A percentile compares a stretch with the other conserved stretches of the same genome.
phyloP scores from a whole-genome alignment of 2,329 filamentous ascomycete species.

The Aspergillus clavatus region DNA sequence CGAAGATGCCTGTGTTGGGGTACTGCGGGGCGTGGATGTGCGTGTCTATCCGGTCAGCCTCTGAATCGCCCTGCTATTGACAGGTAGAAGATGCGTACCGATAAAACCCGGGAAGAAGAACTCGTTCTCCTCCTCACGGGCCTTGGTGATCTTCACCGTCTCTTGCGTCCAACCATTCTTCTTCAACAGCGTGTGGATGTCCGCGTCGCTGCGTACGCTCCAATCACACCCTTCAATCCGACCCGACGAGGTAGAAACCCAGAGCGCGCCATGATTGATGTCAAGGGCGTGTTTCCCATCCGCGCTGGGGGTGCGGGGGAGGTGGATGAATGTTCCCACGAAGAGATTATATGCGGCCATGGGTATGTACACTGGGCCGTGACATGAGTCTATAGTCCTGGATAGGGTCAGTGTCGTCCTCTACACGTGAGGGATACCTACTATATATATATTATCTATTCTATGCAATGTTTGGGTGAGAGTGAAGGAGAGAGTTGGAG shows the following conservation, averaged over 20 bases:
- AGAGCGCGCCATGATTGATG: conserved; percentile 47
- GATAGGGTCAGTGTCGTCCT: background rate
- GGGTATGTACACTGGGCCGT: conserved; percentile 8
- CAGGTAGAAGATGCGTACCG: conserved; percentile 26
- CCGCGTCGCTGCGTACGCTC: conserved; percentile 22
- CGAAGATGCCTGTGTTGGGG: conserved; percentile 89
- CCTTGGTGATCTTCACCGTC: conserved; percentile 32
- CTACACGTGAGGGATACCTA: conserved; percentile 5
- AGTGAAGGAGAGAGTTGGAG: too few species aligned
- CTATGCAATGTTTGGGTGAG: too few species aligned
- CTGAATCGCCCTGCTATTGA: background rate
- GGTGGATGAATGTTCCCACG: conserved; percentile 58
- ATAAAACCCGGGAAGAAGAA: conserved; percentile 48
- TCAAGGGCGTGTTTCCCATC: conserved; percentile 46
- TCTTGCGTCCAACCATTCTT: conserved; percentile 30
- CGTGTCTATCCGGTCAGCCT: conserved; percentile 58
- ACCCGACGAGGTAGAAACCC: conserved; percentile 32
- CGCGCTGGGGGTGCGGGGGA: conserved; percentile 38
- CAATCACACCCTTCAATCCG: conserved; percentile 34
- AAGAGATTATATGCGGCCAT: conserved; percentile 44
- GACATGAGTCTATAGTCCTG: conserved; percentile 1
- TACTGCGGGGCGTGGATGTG: conserved; percentile 96
- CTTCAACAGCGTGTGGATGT: conserved; percentile 24
- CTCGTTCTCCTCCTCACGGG: conserved; percentile 38
- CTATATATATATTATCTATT: too few species aligned